Base-by-base conservation (phyloP, 306 rosid species). In the Astragalus glycyphyllos region DNA sequence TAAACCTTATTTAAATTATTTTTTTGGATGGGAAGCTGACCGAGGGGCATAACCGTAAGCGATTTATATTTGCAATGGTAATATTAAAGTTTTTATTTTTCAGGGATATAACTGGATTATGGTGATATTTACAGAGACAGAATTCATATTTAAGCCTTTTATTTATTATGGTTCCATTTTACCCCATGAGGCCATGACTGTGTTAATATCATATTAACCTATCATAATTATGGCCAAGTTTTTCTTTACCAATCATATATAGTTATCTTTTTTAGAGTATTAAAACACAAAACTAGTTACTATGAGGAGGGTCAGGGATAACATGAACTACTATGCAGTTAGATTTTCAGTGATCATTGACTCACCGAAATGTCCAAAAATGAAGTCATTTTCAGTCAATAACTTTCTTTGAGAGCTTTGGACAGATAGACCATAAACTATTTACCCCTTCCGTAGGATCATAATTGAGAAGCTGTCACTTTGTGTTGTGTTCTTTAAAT, bases 401-500 rank as follows among this genome's bases (percentile, higher is more conserved):
- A 46, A 31, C 74, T 73, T 68, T 78, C 31, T 26, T 26, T 26
- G 31, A 20, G 69, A 58, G 69, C 82, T 45, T 71, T 64, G 56
- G 75, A 41, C 83, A 66, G 66, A 41, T 75, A 66, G 66, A 20
- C 69, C 56, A 63, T 45, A 57, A 32, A 79, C 46, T 68, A 45
- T 34, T 40, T 42, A 68, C 68, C 81, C 76, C 60, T 49, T 5
- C 68, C 68, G n/a, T 44, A 55, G 11, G 12, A 68, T 68, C 72
- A 73, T 79, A 59, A 79, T 68, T 73, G 76, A 51, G 56, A 68
- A 53, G 47, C 45, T 51, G 76, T 67, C 79, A 34, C 83, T 73
- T 67, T 79, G 79, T 73, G 55, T 63, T 34, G 58, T 31, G 42
- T 59, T 26, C 42, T 62, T 40, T 38, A 34, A 64, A 41, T 75